Evolutionary conservation across 2,329 filamentous ascomycete genomes (phyloP), one percentile per base, ranked within the genome.

Genomic region (Neonectria magnoliae): DNA sequence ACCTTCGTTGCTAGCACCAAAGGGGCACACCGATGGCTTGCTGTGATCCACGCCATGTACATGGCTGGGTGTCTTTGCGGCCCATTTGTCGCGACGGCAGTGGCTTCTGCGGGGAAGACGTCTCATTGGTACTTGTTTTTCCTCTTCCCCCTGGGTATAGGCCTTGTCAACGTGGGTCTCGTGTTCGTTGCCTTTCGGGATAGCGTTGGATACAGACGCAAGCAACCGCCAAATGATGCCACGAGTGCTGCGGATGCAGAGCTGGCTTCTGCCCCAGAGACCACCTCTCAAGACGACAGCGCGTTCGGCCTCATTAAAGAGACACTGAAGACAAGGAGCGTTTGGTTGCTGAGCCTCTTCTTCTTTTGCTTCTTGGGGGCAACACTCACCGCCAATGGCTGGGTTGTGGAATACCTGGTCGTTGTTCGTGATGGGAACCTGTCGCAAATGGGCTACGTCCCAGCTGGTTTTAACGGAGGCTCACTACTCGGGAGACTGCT

Each of bases 401-500:
- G 88, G 89, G 84, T 90, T 0, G 88, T 91, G 2, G 87, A 90
- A 67, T 91, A 88, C 60, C 81, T 91, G 3, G 85, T 90, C 7
- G 81, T 83, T 2, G 86, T 87, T n/a, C 85, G 88, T 0, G 78
- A 84, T 3, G 88, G 88, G 0, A 78, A 85, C 2, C 77, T 91
- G 0, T 80, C 84, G 0, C 79, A 84, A 18, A 85, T 89, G 75
- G 88, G 88, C 0, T 91, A 90, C 56, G 84, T 91, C 0, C 85
- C 88, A 0, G 85, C 88, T 0, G 88, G 87, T 3, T 87, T 86
- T 68, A 88, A 83, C 51, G 88, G 86, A 2, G 88, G 88, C 0
- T 80, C 81, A 0, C 80, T 90, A 4, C 80, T 90, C 0, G 88
- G 88, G 0, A 79, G 88, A 5, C 66, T 90, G 0, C 58, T 89